Evolutionary conservation across 805 yeast species (phyloP), one percentile per base, ranked within the genome.

Genomic region (Pichia kluyveri): DNA sequence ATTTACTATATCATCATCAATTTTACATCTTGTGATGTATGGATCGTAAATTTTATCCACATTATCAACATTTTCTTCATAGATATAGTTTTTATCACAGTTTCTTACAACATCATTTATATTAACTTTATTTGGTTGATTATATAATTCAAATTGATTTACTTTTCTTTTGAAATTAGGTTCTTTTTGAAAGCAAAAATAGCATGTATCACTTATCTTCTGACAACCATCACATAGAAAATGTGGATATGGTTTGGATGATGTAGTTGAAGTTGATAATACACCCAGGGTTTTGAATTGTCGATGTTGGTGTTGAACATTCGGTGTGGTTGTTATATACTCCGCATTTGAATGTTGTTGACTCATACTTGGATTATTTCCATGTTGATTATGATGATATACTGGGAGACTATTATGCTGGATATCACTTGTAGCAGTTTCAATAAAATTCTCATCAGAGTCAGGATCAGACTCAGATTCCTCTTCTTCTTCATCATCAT

Each of bases 41-140:
- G 51, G 51, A 19, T 48, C 51, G 11, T 48, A 48, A 8, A 37
- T 32, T 23, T 28, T 30, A 19, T 48, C 26, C 17, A 10, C 17
- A 23, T 48, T 48, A 28, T 44, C 43, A 0, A 44, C 7, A 34
- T 48, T 48, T 41, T 44, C 51, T 34, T 48, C 51, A 31, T 48
- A 48, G 2, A 48, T 39, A 23, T 30, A 48, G 8, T 14, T 18
- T 23, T 38, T 27, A 12, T 41, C 42, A 17, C 51, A 48, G 14
- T 44, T 41, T 23, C 15, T 4, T 15, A 48, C 44, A 12, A 48
- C 40, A n/a, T 48, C 31, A 9, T 41, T 23, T 14, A 48, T 14
- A 4, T 40, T 38, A 2, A 38, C 32, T 3, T 30, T 12, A 36
- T 48, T 48, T 5, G 48, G 48, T 17, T 37, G 19, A 41, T 44